Conservation (phyloP, 306 rosid species). For the Vigna nakashimae region DNA sequence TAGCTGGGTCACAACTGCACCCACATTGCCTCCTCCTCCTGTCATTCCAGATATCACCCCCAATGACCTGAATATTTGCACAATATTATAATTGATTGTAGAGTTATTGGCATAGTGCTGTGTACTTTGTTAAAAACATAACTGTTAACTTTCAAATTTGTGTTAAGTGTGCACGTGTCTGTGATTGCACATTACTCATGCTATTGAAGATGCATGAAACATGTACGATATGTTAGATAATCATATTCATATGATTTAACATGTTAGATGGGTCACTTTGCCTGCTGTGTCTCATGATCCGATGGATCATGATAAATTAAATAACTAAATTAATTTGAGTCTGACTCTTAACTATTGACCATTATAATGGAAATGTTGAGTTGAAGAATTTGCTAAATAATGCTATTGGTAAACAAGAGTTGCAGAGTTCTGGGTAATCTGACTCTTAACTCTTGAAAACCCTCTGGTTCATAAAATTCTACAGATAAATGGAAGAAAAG, state of each 20-base stretch:
- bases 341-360: conserved; percentile 4
- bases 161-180: neutral
- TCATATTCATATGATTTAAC: neutral
- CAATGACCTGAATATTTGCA: conserved; percentile 65
- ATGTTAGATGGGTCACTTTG: conserved; percentile 3
- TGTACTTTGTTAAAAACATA: neutral
- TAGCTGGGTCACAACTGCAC: conserved; percentile 79
- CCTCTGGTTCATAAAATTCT: neutral
- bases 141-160: neutral
- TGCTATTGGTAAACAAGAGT: neutral
- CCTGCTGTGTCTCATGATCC: neutral
- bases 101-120: neutral
- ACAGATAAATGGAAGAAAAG: neutral
- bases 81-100: neutral
- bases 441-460: neutral
- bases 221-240: conserved; percentile 22
- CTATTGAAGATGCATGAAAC: conserved; percentile 24
- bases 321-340: conserved; percentile 5
- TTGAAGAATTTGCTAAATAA: neutral
- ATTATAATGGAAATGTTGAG: neutral
- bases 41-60: conserved; percentile 91
- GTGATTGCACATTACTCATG: neutral
- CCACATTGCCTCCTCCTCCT: conserved; percentile 97
- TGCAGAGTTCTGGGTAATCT: neutral
- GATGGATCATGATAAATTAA: neutral